A percentile compares a stretch with the other conserved stretches of the same genome.
Conservation (phyloP, 768 basidiomycete genomes). For the Mycena vitilis region DNA sequence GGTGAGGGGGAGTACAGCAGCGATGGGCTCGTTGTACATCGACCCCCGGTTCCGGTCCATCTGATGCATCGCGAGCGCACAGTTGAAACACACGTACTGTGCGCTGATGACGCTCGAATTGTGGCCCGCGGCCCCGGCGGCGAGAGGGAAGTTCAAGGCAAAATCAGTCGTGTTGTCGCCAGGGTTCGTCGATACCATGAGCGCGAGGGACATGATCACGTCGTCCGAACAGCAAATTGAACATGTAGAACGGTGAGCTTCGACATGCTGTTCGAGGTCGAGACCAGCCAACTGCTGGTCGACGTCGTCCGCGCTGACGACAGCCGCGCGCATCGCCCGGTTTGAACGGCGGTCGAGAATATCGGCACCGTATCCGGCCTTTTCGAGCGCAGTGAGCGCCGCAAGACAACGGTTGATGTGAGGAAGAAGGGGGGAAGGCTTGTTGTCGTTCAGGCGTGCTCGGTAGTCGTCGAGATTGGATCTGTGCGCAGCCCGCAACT, state of each 20-base stretch:
- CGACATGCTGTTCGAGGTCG: slow-evolving; percentile 32
- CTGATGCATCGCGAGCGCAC: slow-evolving; percentile 35
- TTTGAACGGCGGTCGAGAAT: slow-evolving; percentile 37
- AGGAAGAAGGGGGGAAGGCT: slow-evolving; percentile 31
- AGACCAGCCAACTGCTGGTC: slow-evolving; percentile 28
- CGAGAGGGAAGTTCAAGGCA: slow-evolving; percentile 35
- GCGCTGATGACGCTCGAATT: slow-evolving; percentile 35
- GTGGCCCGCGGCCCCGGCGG: slow-evolving; percentile 22
- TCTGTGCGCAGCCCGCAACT: slow-evolving; percentile 31
- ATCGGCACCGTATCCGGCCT: slow-evolving; percentile 33
- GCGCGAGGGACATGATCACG: slow-evolving; percentile 34
- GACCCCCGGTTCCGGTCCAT: slow-evolving; percentile 30
- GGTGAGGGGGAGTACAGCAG: slow-evolving; percentile 33
- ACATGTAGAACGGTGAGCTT: slow-evolving; percentile 31
- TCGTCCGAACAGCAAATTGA: slow-evolving; percentile 35
- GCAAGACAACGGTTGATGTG: slow-evolving; percentile 32
- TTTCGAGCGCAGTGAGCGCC: slow-evolving; percentile 29
- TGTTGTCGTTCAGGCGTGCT: slow-evolving; percentile 7
- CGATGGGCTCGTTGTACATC: slow-evolving; percentile 36
- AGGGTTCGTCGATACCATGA: slow-evolving; percentile 27
- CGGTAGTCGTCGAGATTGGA: slow-evolving; percentile 32
- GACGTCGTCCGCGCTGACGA: slow-evolving; percentile 28
- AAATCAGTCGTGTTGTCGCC: slow-evolving; percentile 37
- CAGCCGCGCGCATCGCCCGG: slow-evolving; percentile 34
- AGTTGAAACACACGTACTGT: slow-evolving; percentile 36